Evolutionary conservation across 768 basidiomycete genomes (phyloP).

Genomic region (Mycena leptocephala): DNA sequence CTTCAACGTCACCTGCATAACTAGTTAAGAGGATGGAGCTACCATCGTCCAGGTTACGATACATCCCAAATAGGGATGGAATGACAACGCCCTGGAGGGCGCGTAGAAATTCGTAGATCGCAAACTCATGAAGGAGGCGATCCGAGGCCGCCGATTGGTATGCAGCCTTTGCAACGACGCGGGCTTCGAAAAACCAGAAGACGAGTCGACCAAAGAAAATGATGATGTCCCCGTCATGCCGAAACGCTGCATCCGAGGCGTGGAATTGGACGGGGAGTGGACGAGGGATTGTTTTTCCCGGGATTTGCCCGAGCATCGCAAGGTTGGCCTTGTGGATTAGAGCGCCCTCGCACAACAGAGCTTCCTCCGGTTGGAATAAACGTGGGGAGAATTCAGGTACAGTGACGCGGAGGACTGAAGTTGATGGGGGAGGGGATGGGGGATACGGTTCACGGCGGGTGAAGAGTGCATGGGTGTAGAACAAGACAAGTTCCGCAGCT

Average conservation of each 20-base stretch:
- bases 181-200: conserved; percentile 8
- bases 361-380: too few relatives aligned
- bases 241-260: not conserved
- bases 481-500: not conserved
- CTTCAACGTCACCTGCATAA: conserved; percentile 1
- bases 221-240: not conserved
- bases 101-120: not conserved
- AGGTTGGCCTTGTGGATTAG: too few relatives aligned
- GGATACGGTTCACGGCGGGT: not conserved
- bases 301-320: too few relatives aligned
- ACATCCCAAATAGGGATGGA: not conserved
- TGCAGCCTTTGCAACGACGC: not conserved
- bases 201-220: conserved; percentile 4
- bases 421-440: not conserved
- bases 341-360: too few relatives aligned
- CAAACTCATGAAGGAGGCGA: conserved; percentile 4
- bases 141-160: not conserved
- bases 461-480: not conserved
- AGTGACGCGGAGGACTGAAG: too few relatives aligned
- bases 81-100: conserved; percentile 6
- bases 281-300: too few relatives aligned
- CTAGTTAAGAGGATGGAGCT: not conserved
- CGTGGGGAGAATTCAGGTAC: too few relatives aligned
- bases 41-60: not conserved
- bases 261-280: too few relatives aligned